Percentiles rank a stretch among this genome's conserved stretches.
These are phyloP conservation scores for Nannochloropsis limnetica DNA, from an alignment of 352 stramenopile species.

Conservation along the genomic window DNA sequence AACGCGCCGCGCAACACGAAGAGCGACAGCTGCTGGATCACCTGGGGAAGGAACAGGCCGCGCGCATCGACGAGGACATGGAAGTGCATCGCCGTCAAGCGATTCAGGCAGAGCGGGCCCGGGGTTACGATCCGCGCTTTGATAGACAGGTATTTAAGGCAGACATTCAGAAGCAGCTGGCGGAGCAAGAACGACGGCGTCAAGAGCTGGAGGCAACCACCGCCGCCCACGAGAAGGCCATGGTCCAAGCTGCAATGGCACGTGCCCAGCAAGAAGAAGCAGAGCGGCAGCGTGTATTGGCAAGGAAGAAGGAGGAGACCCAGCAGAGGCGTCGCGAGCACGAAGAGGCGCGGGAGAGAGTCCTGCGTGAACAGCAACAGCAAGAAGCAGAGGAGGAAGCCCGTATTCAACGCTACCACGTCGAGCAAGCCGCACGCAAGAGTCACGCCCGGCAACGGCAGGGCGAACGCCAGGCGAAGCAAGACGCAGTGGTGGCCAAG, in stretches of 20 bases:
- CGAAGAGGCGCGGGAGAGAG: background rate
- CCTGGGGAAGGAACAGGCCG: background rate
- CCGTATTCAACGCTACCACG: background rate
- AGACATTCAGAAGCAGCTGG: background rate
- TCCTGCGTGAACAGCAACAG: background rate
- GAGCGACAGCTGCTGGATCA: background rate
- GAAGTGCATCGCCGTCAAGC: background rate
- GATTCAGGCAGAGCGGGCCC: background rate
- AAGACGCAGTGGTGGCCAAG: background rate
- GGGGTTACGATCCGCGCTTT: background rate
- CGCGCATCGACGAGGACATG: background rate
- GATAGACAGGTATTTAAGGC: background rate
- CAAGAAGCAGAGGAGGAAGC: background rate
- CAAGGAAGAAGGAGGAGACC: conserved; percentile 1
- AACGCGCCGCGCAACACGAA: conserved; percentile 18
- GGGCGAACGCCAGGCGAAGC: background rate
- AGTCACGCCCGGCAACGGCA: background rate
- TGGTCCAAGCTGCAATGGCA: background rate
- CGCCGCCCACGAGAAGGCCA: background rate
- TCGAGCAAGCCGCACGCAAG: background rate
- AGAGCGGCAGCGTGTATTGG: background rate
- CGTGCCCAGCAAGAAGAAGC: background rate
- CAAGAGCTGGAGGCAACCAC: background rate
- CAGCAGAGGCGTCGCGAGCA: background rate
- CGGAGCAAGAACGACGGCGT: conserved; percentile 8